Evolutionary conservation across 2,329 filamentous ascomycete species (phyloP).

Genomic region (Dryadomyces quercus-mongolicae): DNA sequence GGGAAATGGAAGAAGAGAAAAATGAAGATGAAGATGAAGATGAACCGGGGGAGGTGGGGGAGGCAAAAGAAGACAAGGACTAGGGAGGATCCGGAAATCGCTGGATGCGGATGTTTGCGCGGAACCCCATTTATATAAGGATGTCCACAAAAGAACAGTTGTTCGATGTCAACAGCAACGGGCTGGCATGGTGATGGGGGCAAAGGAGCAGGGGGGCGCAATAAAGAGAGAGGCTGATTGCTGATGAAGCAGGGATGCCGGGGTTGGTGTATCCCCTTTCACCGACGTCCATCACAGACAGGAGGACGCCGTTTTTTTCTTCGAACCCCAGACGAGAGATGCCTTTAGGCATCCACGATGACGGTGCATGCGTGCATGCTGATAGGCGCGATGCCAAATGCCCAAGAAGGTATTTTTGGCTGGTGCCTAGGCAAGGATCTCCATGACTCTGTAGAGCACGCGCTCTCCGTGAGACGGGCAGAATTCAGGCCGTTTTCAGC

Average conservation of each 20-base stretch:
- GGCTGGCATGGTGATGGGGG: neutral
- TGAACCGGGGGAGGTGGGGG: neutral
- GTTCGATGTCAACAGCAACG: neutral
- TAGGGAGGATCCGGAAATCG: neutral
- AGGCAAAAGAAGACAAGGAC: neutral
- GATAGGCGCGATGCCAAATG: too few species aligned
- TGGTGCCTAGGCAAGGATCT: neutral
- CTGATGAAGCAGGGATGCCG: neutral
- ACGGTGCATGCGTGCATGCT: too few species aligned
- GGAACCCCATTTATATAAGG: neutral
- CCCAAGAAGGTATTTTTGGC: neutral
- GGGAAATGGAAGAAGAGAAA: neutral
- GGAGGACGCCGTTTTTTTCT: neutral
- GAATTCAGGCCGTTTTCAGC: neutral
- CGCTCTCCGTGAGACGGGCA: neutral
- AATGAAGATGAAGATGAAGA: neutral
- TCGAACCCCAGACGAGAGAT: neutral
- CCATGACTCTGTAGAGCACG: neutral
- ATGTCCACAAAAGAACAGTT: neutral
- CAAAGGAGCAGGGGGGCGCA: neutral
- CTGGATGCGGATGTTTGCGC: neutral
- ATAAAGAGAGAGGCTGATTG: neutral
- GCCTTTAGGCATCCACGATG: neutral
- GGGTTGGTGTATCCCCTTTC: neutral
- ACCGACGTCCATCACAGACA: neutral